phyloP scores from a whole-genome alignment of 306 rosid species.

The Luffa aegyptiaca region DNA sequence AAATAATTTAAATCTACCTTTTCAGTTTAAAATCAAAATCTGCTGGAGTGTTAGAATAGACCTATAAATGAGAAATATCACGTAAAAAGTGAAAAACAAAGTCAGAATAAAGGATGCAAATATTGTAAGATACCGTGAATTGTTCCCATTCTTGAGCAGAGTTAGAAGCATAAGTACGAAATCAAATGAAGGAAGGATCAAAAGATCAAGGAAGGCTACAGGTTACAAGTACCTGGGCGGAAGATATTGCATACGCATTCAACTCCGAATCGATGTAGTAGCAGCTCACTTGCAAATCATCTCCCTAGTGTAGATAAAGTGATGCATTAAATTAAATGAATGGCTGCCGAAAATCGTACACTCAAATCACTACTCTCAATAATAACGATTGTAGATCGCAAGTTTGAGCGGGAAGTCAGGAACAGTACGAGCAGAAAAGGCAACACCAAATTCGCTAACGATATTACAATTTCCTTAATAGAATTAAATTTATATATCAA shows the following conservation, averaged over 20 bases:
- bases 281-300: slow-evolving; percentile 70
- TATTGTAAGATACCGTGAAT: background rate
- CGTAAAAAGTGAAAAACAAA: background rate
- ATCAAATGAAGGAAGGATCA: background rate
- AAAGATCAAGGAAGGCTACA: background rate
- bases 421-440: background rate
- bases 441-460: background rate
- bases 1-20: slow-evolving; percentile 35
- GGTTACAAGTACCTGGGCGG: slow-evolving; percentile 63
- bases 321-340: background rate
- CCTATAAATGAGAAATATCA: slow-evolving; percentile 26
- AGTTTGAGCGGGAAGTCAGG: background rate
- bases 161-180: background rate
- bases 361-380: background rate
- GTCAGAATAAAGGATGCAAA: background rate
- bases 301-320: slow-evolving; percentile 39
- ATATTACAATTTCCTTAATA: background rate
- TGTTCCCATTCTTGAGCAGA: background rate
- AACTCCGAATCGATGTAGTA: slow-evolving; percentile 67
- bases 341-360: background rate
- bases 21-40: slow-evolving; percentile 96
- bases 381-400: background rate
- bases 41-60: slow-evolving; percentile 91
- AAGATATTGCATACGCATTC: slow-evolving; percentile 73
- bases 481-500: background rate